Evolutionary conservation across 139 green algal genomes (phyloP).

Genomic region (Volvox reticuliferus): DNA sequence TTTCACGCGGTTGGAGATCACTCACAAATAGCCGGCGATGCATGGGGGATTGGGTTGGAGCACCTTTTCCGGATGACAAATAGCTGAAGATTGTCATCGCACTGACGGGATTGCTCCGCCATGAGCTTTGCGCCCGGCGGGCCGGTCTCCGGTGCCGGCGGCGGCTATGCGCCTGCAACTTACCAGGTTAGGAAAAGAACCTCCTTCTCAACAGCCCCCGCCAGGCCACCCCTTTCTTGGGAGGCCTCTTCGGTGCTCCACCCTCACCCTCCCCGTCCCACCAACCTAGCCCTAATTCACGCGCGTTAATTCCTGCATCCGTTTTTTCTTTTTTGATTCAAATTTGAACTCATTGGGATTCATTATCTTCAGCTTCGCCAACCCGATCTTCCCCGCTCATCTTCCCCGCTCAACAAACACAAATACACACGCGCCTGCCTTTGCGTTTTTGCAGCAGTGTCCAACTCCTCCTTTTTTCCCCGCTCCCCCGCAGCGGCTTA

Average conservation of each 20-base stretch:
- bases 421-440: too few relatives aligned
- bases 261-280: not conserved
- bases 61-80: not conserved
- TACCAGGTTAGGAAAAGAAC: constrained; percentile 9
- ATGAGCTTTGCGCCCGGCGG: constrained; percentile 18
- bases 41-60: not conserved
- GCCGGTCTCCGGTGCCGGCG: not conserved
- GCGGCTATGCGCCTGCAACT: constrained; percentile 18
- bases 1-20: too few relatives aligned
- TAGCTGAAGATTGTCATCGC: not conserved
- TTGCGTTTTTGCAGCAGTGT: too few relatives aligned
- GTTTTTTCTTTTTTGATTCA: too few relatives aligned
- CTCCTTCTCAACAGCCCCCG: too few relatives aligned
- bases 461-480: too few relatives aligned
- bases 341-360: too few relatives aligned
- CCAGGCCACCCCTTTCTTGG: too few relatives aligned
- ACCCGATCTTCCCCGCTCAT: not conserved
- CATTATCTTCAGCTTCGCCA: too few relatives aligned
- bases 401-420: too few relatives aligned
- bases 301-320: too few relatives aligned
- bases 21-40: not conserved
- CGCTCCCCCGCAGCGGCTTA: constrained; percentile 2
- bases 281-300: too few relatives aligned
- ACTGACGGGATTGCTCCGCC: not conserved
- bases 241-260: not conserved